phyloP scores from a whole-genome alignment of 805 yeast species.

The Isabelozyma gotoi region DNA sequence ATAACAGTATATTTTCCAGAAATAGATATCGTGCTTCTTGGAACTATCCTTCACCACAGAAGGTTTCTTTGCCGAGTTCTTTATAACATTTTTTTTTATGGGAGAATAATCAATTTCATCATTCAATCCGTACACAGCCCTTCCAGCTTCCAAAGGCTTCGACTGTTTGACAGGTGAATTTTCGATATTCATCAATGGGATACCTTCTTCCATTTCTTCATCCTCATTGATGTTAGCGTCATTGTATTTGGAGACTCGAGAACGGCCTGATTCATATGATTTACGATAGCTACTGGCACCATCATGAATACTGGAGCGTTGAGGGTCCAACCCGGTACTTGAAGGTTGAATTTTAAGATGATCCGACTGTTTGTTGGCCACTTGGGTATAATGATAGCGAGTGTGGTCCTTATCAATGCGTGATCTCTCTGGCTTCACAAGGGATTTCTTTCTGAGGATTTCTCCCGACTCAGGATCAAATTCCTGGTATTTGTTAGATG shows the following conservation, averaged over 20 bases:
- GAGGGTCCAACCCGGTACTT: slow-evolving; percentile 68
- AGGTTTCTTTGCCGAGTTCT: slow-evolving; percentile 10
- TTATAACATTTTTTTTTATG: slow-evolving; percentile 24
- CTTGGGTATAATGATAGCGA: slow-evolving; percentile 73
- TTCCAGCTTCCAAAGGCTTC: slow-evolving; percentile 31
- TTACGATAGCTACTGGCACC: not conserved
- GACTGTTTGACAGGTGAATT: slow-evolving; percentile 4
- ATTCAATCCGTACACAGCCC: slow-evolving; percentile 58
- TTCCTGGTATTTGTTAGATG: slow-evolving; percentile 27
- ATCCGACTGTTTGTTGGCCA: slow-evolving; percentile 62
- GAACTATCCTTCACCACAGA: slow-evolving; percentile 6
- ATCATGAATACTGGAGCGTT: slow-evolving; percentile 7
- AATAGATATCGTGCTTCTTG: slow-evolving; percentile 26
- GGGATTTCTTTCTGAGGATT: slow-evolving; percentile 57
- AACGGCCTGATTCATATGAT: not conserved
- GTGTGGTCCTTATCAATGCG: slow-evolving; percentile 67
- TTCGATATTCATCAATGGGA: slow-evolving; percentile 43
- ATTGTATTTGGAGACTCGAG: not conserved
- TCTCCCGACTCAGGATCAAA: slow-evolving; percentile 42
- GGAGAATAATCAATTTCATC: slow-evolving; percentile 49
- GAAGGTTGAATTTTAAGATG: slow-evolving; percentile 68
- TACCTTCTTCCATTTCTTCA: slow-evolving; percentile 33
- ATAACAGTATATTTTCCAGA: slow-evolving; percentile 85
- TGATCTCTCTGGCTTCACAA: slow-evolving; percentile 84
- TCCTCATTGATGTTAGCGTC: not conserved